A percentile compares a stretch with the other conserved stretches of the same genome.
Evolutionary conservation across 306 rosid genomes (phyloP).

Genomic region (Dicorynia guianensis): DNA sequence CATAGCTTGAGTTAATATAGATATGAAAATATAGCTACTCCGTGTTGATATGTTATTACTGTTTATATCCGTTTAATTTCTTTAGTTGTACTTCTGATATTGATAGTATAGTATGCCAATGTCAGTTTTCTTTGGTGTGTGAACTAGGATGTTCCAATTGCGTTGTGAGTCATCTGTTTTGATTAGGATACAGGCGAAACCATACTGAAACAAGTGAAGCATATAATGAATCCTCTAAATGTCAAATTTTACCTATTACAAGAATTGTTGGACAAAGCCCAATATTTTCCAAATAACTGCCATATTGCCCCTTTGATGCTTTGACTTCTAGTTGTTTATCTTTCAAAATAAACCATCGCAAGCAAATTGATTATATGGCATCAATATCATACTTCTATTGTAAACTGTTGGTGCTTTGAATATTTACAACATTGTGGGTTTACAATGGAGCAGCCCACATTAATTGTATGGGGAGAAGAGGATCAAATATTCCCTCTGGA

Average conservation of each 20-base stretch:
- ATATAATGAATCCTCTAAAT: too few species aligned
- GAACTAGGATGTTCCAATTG: too few species aligned
- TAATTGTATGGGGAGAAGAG: conserved; percentile 72
- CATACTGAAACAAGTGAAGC: not conserved
- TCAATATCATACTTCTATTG: conserved; percentile 20
- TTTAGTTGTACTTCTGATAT: not conserved
- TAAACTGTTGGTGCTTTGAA: not conserved
- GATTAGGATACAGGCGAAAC: not conserved
- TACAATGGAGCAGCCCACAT: conserved; percentile 51
- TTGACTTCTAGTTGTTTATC: not conserved
- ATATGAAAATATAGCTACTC: not conserved
- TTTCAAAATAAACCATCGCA: not conserved
- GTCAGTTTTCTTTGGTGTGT: too few species aligned
- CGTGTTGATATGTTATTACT: too few species aligned
- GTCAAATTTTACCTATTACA: not conserved
- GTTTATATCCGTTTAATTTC: not conserved
- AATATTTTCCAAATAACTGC: not conserved
- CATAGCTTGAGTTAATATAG: too few species aligned
- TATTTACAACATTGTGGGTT: conserved; percentile 24
- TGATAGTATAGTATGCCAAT: too few species aligned
- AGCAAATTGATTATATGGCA: conserved; percentile 12
- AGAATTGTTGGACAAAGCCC: not conserved
- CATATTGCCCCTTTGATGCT: conserved; percentile 19
- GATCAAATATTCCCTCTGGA: conserved; percentile 75
- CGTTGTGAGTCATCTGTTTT: too few species aligned